Evolutionary conservation across 306 rosid species (phyloP), one percentile per base, ranked within the genome.

Genomic region (Casuarina equisetifolia): DNA sequence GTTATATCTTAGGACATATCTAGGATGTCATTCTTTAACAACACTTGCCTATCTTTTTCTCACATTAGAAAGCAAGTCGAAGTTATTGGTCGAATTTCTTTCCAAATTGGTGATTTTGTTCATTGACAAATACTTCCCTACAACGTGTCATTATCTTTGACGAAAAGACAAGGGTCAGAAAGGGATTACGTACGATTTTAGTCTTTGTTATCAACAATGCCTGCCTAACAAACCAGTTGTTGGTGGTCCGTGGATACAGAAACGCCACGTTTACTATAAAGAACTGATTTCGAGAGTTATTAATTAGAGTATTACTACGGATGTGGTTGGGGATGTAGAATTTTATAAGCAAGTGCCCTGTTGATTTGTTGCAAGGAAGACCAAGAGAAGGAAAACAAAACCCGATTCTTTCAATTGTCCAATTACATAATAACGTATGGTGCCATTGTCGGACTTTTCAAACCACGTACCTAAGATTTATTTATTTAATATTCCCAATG

Each of bases 21-120:
- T 82, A 79, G 75, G 77, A 78, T 77, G 78, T 70, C 43, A 75
- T 78, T 64, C 79, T 84, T 84, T 84, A 80, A 71, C 78, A 70
- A 78, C 61, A 51, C 74, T 72, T 78, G 57, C 46, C 12, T 62
- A 58, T 78, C 78, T 81, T 79, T 83, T 85, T 75, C 54, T 80
- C 59, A 74, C 59, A 17, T 51, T 51, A 51, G 13, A 13, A 51
- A 9, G 9, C 0, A 73, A 55, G 59, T 76, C 74, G 50, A 79
- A 76, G 32, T 74, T 77, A 64, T 71, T 17, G 15, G 79, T 20
- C 32, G 36, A 32, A 62, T 70, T 67, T 43, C 32, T 25, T 25
- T 25, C 32, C 1, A 25, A 25, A 78, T 76, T 79, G 81, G 61
- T 70, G 81, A 82, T 76, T 77, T 81, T 73, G 81, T 79, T 70